These are phyloP conservation scores for Rhododendron ferrugineum DNA, from an alignment of 148 eudicot species.

Conservation along the genomic window DNA sequence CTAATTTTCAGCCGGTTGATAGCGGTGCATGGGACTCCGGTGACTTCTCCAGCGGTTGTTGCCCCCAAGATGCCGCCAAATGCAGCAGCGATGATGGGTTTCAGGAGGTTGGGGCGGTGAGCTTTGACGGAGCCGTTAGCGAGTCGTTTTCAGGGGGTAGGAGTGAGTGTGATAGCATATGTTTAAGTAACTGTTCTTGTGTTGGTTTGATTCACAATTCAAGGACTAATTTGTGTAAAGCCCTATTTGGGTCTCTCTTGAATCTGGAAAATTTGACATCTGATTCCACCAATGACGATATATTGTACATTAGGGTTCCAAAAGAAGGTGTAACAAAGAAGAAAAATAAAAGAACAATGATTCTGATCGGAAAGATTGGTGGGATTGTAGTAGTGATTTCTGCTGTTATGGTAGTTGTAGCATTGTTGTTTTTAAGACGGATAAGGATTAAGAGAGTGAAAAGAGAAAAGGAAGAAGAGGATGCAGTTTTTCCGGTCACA, in stretches of 20 bases:
- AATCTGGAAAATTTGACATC: constrained; percentile 52
- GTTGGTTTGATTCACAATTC: constrained; percentile 42
- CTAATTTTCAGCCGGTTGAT: constrained; percentile 45
- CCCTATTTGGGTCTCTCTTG: constrained; percentile 40
- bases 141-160: constrained; percentile 32
- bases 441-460: constrained; percentile 24
- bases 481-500: constrained; percentile 38
- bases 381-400: constrained; percentile 27
- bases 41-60: constrained; percentile 64
- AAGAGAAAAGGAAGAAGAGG: constrained; percentile 30
- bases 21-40: constrained; percentile 38
- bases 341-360: constrained; percentile 12
- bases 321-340: constrained; percentile 19
- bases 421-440: constrained; percentile 31
- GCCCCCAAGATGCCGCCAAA: constrained; percentile 17
- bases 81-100: constrained; percentile 44
- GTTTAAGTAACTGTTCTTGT: constrained; percentile 67
- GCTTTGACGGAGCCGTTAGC: constrained; percentile 37
- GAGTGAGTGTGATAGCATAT: constrained; percentile 41
- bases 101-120: constrained; percentile 48
- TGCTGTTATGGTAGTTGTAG: constrained; percentile 5
- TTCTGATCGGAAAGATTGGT: constrained; percentile 25
- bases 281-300: constrained; percentile 35
- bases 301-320: constrained; percentile 42
- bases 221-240: constrained; percentile 36